Evolutionary conservation across 345 rosid genomes (phyloP), one percentile per base, ranked within the genome.

Genomic region (Salix caprea): DNA sequence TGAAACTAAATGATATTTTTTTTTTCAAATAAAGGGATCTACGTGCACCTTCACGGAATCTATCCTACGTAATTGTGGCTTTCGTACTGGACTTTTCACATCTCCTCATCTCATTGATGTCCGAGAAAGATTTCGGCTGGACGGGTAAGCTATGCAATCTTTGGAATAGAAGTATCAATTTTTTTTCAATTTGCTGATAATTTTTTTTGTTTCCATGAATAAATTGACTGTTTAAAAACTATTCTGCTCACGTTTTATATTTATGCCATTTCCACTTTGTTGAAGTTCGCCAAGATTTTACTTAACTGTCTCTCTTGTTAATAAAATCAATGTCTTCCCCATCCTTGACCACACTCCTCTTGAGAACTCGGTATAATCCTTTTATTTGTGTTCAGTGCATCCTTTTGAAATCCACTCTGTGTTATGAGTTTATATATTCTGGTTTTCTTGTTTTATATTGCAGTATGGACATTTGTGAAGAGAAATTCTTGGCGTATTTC

Each of bases 101-200:
- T 96, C 98, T 73, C 99, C 99, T 79, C 98, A 92, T 81, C 95
- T 96, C 74, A 88, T 93, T 14, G 97, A 92, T 88, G 88, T 93
- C 64, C 83, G 99, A 34, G 97, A 96, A 86, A 89, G 99, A 79
- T 96, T 96, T 76, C 92, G 91, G 66, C 78, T 96, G 80, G 85
- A 92, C 74, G 95, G 99, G 98, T 96, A 75, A 89, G 89, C 67
- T 76, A 77, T 72, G 73, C 60, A 67, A 72, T 42, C 46, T 42
- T 10, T 2, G 13, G 46, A 64, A 70, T 46, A 14, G 24, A 21
- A 42, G 4, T 70, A 4, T 46, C 34, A 68, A 11, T 46, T 5
- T 19, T 18, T 46, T 5, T 65, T 69, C 68, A 67, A 44, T 65
- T 28, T 16, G 30, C 23, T 32, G 40, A 34, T 72, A 46, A 69